Conservation (phyloP, 2,329 filamentous ascomycete species). For the Aspergillus puulaauensis region DNA sequence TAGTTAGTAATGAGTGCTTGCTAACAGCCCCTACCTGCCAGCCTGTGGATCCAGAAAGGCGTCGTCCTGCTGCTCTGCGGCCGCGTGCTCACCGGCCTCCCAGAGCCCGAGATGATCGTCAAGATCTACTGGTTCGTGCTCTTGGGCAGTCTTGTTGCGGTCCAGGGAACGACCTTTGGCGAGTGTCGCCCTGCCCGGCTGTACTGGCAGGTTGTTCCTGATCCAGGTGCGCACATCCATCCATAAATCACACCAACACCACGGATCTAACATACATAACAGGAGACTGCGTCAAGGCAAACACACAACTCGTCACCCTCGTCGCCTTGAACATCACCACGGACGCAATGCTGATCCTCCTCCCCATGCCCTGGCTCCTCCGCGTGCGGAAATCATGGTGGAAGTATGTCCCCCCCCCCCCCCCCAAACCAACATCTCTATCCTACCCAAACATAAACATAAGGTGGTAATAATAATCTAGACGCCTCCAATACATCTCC, state of each 20-base stretch:
- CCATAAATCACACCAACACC: no score
- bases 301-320: slow-evolving; percentile 1
- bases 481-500: slow-evolving; percentile 7
- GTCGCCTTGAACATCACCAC: slow-evolving; percentile 11
- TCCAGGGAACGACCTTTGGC: slow-evolving; percentile 1
- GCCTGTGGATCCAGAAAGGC: slow-evolving; percentile 15
- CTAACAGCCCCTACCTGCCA: neutral
- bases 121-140: slow-evolving; percentile 10
- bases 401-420: neutral
- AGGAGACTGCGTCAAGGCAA: slow-evolving; percentile 8
- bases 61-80: slow-evolving; percentile 13
- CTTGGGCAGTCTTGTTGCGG: neutral
- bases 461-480: neutral
- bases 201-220: slow-evolving; percentile 11
- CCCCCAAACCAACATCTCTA: no score
- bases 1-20: neutral
- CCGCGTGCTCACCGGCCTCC: slow-evolving; percentile 11
- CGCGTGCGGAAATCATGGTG: slow-evolving; percentile 4
- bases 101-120: slow-evolving; percentile 12
- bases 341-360: slow-evolving; percentile 10
- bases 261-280: no score
- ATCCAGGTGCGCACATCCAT: slow-evolving; percentile 4
- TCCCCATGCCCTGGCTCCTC: slow-evolving; percentile 14
- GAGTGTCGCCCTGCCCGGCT: slow-evolving; percentile 6
- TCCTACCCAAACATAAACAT: no score